These are phyloP conservation scores for Chalara sp. DNA, from an alignment of 2,329 filamentous ascomycete species.

Conservation along the genomic window DNA sequence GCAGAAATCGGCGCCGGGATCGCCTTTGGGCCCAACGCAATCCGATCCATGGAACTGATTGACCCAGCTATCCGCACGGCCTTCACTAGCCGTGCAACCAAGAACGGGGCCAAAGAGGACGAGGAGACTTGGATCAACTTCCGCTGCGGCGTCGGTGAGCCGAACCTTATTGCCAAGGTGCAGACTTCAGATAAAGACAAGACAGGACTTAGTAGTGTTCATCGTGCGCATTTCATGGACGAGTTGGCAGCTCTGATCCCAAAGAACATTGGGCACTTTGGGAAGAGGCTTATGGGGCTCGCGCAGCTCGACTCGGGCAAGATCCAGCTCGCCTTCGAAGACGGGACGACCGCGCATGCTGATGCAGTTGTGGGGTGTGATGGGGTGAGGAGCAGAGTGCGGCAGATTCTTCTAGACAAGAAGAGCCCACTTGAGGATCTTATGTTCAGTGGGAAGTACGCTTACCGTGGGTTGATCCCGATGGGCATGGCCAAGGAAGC, in stretches of 20 bases:
- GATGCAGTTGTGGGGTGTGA: constrained; percentile 50
- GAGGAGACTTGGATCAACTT: constrained; percentile 1
- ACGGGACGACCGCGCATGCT: constrained; percentile 32
- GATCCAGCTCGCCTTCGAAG: constrained; percentile 33
- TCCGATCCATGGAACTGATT: constrained; percentile 23
- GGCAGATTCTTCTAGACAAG: constrained; percentile 44
- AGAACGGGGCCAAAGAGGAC: constrained; percentile 24
- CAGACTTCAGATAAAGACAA: constrained; percentile 11
- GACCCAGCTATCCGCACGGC: constrained; percentile 12
- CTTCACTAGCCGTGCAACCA: constrained; percentile 11
- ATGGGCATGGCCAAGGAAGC: constrained; percentile 45
- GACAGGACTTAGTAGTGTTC: constrained; percentile 20
- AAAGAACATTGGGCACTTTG: constrained; percentile 27
- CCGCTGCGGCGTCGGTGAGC: constrained; percentile 2
- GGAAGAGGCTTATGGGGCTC: constrained; percentile 29
- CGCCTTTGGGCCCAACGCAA: constrained; percentile 24
- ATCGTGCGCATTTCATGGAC: constrained; percentile 26
- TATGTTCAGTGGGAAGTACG: constrained; percentile 50
- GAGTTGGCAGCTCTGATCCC: constrained; percentile 31
- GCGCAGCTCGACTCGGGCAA: constrained; percentile 19
- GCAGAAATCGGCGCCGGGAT: constrained; percentile 27
- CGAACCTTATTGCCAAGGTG: constrained; percentile 11
- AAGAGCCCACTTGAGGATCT: constrained; percentile 13
- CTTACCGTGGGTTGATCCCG: constrained; percentile 54
- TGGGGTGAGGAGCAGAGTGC: constrained; percentile 52